Conservation (phyloP, 2,329 filamentous ascomycete genomes). For the Trichoderma oligosporum region DNA sequence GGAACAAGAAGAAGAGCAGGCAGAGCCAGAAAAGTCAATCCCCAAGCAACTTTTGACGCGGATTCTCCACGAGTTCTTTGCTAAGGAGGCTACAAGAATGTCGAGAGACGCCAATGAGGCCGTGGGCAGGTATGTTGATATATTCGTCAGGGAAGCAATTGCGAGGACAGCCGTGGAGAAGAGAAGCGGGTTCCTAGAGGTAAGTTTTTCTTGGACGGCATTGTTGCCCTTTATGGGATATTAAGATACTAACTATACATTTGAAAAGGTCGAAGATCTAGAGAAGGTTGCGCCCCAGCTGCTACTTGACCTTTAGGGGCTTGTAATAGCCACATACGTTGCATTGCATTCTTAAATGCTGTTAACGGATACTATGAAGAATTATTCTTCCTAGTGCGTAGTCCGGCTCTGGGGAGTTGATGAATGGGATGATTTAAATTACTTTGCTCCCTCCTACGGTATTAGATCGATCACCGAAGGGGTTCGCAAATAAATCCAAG, state of each 20-base stretch:
- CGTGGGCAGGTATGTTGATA: conserved; percentile 80
- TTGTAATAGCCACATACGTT: too few relatives aligned
- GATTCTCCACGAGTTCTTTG: conserved; percentile 76
- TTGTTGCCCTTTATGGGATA: not conserved
- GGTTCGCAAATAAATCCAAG: not conserved
- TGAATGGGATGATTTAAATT: not conserved
- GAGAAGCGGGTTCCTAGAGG: conserved; percentile 68
- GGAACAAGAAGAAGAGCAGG: conserved; percentile 34
- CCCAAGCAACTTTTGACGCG: conserved; percentile 71
- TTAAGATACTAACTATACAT: conserved; percentile 17
- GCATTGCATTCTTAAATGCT: too few relatives aligned
- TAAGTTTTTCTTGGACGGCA: conserved; percentile 37
- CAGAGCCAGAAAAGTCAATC: conserved; percentile 49
- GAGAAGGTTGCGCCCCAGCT: conserved; percentile 84
- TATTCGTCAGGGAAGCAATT: conserved; percentile 86
- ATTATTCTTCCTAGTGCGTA: too few relatives aligned
- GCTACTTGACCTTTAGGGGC: conserved; percentile 71
- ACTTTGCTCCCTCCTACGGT: not conserved
- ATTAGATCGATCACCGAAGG: not conserved
- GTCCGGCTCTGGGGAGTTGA: not conserved
- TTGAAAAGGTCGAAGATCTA: conserved; percentile 72
- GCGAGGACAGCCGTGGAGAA: conserved; percentile 72
- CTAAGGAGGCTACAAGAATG: conserved; percentile 66
- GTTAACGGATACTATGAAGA: too few relatives aligned
- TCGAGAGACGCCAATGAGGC: conserved; percentile 72